Evolutionary conservation across 345 rosid genomes (phyloP).

Genomic region (Capsella bursapastoris): DNA sequence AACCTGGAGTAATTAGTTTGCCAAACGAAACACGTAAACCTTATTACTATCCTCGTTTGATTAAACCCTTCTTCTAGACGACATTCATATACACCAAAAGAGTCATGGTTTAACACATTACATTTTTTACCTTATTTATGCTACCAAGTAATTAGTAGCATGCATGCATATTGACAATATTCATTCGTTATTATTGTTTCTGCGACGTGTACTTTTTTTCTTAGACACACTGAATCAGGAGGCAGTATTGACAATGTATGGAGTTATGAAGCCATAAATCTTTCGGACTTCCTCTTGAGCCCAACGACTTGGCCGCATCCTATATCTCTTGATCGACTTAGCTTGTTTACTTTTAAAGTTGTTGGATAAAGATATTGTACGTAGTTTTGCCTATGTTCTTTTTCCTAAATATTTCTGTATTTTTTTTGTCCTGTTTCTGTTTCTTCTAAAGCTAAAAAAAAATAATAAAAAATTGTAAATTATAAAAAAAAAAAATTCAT

Average conservation of each 20-base stretch:
- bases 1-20: background rate
- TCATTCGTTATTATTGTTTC: background rate
- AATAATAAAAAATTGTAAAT: too few species aligned
- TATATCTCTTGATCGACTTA: background rate
- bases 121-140: background rate
- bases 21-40: slow-evolving; percentile 19
- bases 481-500: too few species aligned
- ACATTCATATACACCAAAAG: too few species aligned
- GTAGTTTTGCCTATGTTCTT: background rate
- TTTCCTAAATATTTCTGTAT: too few species aligned
- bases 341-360: background rate
- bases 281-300: too few species aligned
- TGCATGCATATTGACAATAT: background rate
- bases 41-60: background rate
- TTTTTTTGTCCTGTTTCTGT: background rate
- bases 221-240: background rate
- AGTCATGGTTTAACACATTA: too few species aligned
- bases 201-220: background rate
- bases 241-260: background rate
- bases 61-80: background rate
- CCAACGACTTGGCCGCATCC: background rate
- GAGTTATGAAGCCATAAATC: too few species aligned
- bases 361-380: background rate
- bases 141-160: background rate
- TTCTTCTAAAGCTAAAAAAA: background rate